phyloP scores from a whole-genome alignment of 2,329 filamentous ascomycete species.

The Beauveria brongniartii region DNA sequence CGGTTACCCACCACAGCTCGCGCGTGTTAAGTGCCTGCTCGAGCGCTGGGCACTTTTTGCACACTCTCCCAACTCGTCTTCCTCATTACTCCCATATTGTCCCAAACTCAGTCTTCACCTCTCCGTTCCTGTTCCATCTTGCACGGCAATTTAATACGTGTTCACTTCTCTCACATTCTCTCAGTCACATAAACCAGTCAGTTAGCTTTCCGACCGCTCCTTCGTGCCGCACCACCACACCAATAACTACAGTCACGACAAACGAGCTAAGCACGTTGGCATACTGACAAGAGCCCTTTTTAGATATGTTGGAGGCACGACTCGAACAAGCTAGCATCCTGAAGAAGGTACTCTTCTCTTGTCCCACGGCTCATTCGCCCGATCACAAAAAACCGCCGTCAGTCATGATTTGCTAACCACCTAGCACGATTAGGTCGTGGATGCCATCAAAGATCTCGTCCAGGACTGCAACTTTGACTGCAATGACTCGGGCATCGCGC shows the following conservation, averaged over 20 bases:
- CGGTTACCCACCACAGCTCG: slow-evolving; percentile 16
- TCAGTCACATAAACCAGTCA: slow-evolving; percentile 1
- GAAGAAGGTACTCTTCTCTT: slow-evolving; percentile 64
- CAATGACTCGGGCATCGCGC: slow-evolving; percentile 97
- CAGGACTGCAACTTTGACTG: slow-evolving; percentile 99
- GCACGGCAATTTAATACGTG: too few species aligned
- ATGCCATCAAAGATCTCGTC: slow-evolving; percentile 97
- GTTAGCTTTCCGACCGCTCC: not conserved
- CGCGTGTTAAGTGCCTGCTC: slow-evolving; percentile 28
- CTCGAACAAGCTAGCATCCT: slow-evolving; percentile 88
- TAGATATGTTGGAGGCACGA: slow-evolving; percentile 87
- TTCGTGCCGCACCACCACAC: not conserved
- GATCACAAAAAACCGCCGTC: not conserved
- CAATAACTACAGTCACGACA: not conserved
- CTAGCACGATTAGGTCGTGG: slow-evolving; percentile 66
- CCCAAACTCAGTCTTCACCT: not conserved
- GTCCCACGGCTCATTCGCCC: not conserved
- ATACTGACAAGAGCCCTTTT: not conserved
- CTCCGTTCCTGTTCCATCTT: not conserved
- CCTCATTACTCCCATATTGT: not conserved
- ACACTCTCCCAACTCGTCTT: not conserved
- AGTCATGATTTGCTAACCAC: slow-evolving; percentile 15
- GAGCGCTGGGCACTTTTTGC: slow-evolving; percentile 12
- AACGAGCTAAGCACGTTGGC: not conserved
- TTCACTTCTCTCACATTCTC: not conserved